Evolutionary conservation across 305 asterid genomes (phyloP).

Genomic region (Fraxinus baroniana): DNA sequence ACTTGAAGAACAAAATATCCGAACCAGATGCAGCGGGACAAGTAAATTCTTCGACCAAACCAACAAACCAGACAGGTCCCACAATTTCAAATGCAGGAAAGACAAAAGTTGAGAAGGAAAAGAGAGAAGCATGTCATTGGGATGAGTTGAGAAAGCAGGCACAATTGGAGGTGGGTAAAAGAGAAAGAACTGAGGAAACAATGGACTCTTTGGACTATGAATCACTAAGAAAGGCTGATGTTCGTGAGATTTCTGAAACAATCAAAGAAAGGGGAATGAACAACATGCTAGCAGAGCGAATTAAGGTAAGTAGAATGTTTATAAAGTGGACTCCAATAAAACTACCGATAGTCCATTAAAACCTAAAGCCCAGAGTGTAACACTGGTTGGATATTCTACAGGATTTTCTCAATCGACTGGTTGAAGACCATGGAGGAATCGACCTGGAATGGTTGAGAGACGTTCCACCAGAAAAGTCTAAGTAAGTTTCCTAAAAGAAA

Average conservation of each 20-base stretch:
- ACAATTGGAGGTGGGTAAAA: conserved; percentile 23
- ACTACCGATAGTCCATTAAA: background rate
- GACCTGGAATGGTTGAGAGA: conserved; percentile 94
- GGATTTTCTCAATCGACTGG: conserved; percentile 81
- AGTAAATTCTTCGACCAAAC: conserved; percentile 27
- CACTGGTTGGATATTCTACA: conserved; percentile 41
- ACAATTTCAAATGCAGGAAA: background rate
- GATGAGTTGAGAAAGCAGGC: conserved; percentile 2
- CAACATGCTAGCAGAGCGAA: conserved; percentile 90
- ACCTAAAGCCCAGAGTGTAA: conserved; percentile 9
- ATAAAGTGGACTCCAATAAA: background rate
- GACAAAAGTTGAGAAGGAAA: conserved; percentile 7
- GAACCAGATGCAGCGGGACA: conserved; percentile 38
- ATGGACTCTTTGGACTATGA: conserved; percentile 85
- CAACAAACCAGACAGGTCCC: conserved; percentile 22
- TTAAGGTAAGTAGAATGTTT: conserved; percentile 50
- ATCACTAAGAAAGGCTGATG: conserved; percentile 67
- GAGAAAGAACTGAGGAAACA: conserved; percentile 53
- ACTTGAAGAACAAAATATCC: conserved; percentile 16
- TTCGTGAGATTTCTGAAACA: conserved; percentile 61
- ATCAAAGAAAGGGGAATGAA: conserved; percentile 97
- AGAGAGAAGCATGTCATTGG: background rate
- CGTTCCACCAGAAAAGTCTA: conserved; percentile 65
- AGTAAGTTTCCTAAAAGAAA: conserved; percentile 45
- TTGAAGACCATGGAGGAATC: conserved; percentile 67